phyloP scores from a whole-genome alignment of 2,329 filamentous ascomycete genomes.

The Alternaria gansuensis region DNA sequence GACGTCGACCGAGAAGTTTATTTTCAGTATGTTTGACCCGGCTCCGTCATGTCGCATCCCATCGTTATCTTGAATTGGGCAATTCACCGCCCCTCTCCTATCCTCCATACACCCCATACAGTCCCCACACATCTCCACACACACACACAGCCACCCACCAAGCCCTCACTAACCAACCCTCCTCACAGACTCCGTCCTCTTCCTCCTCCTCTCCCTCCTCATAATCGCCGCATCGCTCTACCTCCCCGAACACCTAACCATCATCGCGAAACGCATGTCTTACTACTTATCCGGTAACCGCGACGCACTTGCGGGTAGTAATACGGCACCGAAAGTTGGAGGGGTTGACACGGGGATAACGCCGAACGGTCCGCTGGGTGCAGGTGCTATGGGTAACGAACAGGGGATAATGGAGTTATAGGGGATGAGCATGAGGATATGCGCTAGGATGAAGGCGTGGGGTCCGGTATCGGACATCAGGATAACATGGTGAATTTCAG shows the following conservation, averaged over 20 bases:
- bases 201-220: conserved; percentile 87
- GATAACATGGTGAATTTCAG: neutral
- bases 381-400: conserved; percentile 21
- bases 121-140: neutral
- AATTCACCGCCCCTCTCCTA: conserved; percentile 4
- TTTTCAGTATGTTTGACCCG: conserved; percentile 78
- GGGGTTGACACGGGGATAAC: conserved; percentile 15
- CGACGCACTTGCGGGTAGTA: conserved; percentile 29
- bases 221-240: conserved; percentile 89
- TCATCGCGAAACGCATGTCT: conserved; percentile 84
- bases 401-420: conserved; percentile 39
- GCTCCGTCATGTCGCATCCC: neutral
- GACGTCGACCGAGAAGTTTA: conserved; percentile 92
- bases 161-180: no score
- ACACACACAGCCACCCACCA: neutral
- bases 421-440: neutral
- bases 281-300: conserved; percentile 94
- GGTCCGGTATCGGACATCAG: neutral
- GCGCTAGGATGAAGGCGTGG: neutral
- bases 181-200: conserved; percentile 80
- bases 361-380: conserved; percentile 19
- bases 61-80: neutral
- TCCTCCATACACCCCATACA: neutral
- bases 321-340: conserved; percentile 24
- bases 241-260: conserved; percentile 87